Evolutionary conservation across 2,329 filamentous ascomycete genomes (phyloP).

Genomic region (Pyricularia pennisetigena): DNA sequence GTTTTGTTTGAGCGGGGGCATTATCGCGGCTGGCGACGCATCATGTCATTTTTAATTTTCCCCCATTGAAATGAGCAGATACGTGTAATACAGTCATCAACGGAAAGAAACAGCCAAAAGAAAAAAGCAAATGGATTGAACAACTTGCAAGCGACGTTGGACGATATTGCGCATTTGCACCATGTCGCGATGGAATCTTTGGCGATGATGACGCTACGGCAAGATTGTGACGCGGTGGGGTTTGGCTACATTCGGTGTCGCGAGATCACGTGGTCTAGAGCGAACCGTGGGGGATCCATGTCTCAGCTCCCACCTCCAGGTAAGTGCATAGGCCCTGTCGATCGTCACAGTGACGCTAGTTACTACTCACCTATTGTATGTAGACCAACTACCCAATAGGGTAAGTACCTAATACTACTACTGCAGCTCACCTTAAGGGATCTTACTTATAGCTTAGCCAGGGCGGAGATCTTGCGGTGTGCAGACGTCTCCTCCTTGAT

Average conservation of each 20-base stretch:
- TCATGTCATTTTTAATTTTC: background rate
- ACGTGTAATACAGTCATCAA: background rate
- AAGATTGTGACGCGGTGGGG: background rate
- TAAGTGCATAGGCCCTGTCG: background rate
- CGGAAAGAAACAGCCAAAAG: background rate
- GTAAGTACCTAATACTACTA: background rate
- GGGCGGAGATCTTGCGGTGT: background rate
- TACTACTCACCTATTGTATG: no score
- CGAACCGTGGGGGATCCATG: background rate
- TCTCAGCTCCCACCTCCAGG: background rate
- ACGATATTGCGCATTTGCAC: background rate
- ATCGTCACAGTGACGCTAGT: background rate
- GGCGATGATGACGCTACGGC: background rate
- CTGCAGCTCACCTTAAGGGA: background rate
- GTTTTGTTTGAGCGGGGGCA: conserved; percentile 16
- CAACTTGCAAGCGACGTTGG: background rate
- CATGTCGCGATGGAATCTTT: background rate
- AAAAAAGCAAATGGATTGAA: background rate
- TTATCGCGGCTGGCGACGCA: background rate
- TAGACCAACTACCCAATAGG: no score
- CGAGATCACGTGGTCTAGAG: background rate
- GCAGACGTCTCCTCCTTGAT: background rate
- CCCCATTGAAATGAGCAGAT: background rate
- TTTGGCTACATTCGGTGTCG: background rate
- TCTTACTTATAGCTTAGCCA: no score